Evolutionary conservation across 495 filamentous ascomycete genomes (phyloP), one percentile per base, ranked within the genome.

Genomic region (Parathielavia appendiculata): DNA sequence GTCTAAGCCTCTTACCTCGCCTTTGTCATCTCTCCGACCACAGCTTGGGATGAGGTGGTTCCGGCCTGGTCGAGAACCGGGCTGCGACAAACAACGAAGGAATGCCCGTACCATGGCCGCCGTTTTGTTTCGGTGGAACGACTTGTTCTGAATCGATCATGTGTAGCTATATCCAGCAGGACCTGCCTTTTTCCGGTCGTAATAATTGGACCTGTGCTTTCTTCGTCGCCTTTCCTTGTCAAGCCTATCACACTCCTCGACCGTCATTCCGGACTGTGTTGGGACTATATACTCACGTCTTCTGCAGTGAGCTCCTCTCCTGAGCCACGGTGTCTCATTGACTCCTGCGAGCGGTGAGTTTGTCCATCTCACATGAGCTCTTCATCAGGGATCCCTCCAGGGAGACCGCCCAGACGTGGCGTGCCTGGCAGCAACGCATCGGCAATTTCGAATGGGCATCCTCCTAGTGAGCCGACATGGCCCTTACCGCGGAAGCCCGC

Each of bases 71-170:
- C 46, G 14, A 14, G 36, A 22, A 4, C n/a, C 44, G 1, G 45
- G 26, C 54, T 57, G 17, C 23, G 5, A 22, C 32, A 50, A 49
- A 57, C 54, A 47, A 19, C 9, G 34, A 30, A 30, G 26, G 20
- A 41, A 41, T 41, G 54, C 45, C 45, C 54, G 26, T 34, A 4
- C 14, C 16, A 20, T 14, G 54, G 54, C 45, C 54, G 36, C 22
- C 34, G 46, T 43, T 34, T 17, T 47, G 44, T 57, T 50, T 48
- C 45, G 26, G 35, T 14, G 17, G 0, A 23, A 22, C 35, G 35
- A 36, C 1, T 41, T 30, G 11, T 57, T 41, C 35, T 57, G 35
- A 57, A 48, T 57, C 14, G 35, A 32, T 19, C 45, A 22, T n/a
- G 19, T 11, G 30, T 22, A 12, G 20, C 17, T 56, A 56, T 48